Evolutionary conservation across 164 flowering plant species (phyloP).

Genomic region (Sedum album): DNA sequence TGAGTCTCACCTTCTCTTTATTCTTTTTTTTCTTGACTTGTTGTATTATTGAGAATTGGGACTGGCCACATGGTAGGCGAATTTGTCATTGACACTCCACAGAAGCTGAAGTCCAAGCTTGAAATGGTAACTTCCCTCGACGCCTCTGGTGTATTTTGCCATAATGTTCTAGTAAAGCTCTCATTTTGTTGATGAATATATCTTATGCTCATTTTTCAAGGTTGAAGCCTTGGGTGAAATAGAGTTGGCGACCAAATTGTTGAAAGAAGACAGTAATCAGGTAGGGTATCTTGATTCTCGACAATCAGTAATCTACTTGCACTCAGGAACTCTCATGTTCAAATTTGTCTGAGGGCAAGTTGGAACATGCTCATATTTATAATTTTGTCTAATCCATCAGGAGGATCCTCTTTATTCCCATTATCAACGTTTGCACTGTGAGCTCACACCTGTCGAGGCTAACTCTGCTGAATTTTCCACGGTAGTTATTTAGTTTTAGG

Average conservation of each 20-base stretch:
- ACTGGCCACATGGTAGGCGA: constrained; percentile 42
- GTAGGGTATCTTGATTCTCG: constrained; percentile 35
- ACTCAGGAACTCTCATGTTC: neutral
- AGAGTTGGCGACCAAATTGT: constrained; percentile 76
- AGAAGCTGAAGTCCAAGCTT: constrained; percentile 62
- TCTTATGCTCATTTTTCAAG: constrained; percentile 25
- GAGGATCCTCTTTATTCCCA: constrained; percentile 1
- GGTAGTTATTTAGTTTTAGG: constrained; percentile 29
- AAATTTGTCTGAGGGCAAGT: neutral
- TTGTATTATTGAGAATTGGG: neutral
- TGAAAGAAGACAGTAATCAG: constrained; percentile 37
- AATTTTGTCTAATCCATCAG: constrained; percentile 16
- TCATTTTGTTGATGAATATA: constrained; percentile 3
- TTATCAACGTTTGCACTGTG: constrained; percentile 26
- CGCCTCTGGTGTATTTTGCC: neutral
- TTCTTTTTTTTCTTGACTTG: neutral
- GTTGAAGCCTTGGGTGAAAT: constrained; percentile 91
- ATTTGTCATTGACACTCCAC: constrained; percentile 81
- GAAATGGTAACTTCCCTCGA: constrained; percentile 54
- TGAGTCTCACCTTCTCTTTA: constrained; percentile 30
- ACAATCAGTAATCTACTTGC: neutral
- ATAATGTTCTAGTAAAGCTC: neutral
- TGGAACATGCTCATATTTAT: neutral
- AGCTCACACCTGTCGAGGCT: constrained; percentile 48
- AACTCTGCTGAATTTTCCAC: constrained; percentile 50